Evolutionary conservation across 2,329 filamentous ascomycete species (phyloP), one percentile per base, ranked within the genome.

Genomic region (Neoarthrinium moseri): DNA sequence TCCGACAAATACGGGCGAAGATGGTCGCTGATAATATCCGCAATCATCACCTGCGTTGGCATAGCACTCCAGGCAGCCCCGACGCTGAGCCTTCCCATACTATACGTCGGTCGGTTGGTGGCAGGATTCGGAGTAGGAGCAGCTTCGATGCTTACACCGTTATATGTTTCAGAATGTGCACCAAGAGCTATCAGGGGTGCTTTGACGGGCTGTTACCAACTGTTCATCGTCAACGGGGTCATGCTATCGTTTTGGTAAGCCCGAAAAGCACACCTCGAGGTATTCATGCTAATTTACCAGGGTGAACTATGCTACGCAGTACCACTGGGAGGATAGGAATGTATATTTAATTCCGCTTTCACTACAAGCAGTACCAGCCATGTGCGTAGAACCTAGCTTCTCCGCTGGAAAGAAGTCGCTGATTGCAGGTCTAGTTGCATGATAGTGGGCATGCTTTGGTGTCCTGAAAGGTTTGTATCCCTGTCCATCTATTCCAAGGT

Each of bases 71-170:
- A 89, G 64, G 74, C 80, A 39, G 70, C 75, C 6, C 79, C 81
- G n/a, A 72, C 70, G 20, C 84, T 84, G 5, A 73, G 77, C 38
- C 64, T 88, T 27, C 68, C 75, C 11, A 69, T 75, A 54, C 84
- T 89, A 71, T 89, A 86, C 56, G 70, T 85, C 50, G 85, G 84
- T 38, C 74, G 85, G 59, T 80, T 78, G 40, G 53, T 77, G 18
- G 64, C 71, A 21, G 75, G 75, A 8, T 54, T 78, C 5, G 75
- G 73, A 4, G 71, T 77, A 30, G 74, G 74, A n/a, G 70, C 72
- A 40, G 73, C 73, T 1, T 75, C 72, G 17, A 72, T 68, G 35
- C 45, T 74, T 47, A 69, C 66, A 4, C 70, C 71, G 1, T 47
- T 74, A 32, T 73, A 74, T 35, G 68, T 73, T 21, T 74, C 72